Evolutionary conservation across 768 basidiomycete species (phyloP).

Genomic region (Phylloporus sp.): DNA sequence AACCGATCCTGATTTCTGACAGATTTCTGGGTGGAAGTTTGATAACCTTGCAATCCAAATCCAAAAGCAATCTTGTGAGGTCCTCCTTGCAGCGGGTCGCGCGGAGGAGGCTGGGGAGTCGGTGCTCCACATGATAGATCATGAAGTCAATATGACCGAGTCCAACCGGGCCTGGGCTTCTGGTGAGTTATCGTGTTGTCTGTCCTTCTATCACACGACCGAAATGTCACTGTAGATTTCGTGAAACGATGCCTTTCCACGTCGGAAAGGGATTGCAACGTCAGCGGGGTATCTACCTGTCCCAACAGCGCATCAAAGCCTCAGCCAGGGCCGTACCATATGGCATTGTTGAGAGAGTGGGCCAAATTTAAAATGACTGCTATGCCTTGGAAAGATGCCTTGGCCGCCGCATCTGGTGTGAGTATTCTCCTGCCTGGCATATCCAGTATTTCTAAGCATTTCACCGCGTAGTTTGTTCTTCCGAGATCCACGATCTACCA

Average conservation of each 20-base stretch:
- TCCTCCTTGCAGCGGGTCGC: too few species aligned
- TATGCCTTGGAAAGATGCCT: constrained; percentile 3
- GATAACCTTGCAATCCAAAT: too few species aligned
- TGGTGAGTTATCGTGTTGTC: neutral
- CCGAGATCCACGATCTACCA: neutral
- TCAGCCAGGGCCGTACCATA: too few species aligned
- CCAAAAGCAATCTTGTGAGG: too few species aligned
- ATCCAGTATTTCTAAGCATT: too few species aligned
- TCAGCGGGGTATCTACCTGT: neutral
- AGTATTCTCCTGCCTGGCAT: neutral
- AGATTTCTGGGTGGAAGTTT: too few species aligned
- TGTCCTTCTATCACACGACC: neutral
- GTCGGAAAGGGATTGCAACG: too few species aligned
- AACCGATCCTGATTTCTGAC: too few species aligned
- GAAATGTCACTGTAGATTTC: neutral
- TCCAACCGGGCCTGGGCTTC: too few species aligned
- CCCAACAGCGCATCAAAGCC: neutral
- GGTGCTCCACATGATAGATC: neutral
- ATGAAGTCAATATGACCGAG: neutral
- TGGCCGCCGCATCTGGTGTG: neutral
- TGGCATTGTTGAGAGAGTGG: constrained; percentile 1
- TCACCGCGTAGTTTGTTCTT: neutral
- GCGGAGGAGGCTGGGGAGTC: too few species aligned
- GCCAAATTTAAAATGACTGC: neutral
- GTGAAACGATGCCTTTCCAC: neutral